Conservation (phyloP, 139 green algal genomes). For the Chlorella sp. region DNA sequence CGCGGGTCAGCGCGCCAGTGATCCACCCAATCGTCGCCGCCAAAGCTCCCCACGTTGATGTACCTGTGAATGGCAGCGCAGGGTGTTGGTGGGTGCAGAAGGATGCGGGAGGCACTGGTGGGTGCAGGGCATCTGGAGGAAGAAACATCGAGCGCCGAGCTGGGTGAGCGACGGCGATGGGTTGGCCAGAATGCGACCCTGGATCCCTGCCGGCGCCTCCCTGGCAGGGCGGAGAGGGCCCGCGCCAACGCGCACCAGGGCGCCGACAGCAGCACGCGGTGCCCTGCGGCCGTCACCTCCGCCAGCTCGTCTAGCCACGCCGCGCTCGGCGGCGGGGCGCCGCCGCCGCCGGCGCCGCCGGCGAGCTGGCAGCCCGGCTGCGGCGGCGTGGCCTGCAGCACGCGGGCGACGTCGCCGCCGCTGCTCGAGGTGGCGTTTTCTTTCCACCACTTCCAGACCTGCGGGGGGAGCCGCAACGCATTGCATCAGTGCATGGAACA, state of each 20-base stretch:
- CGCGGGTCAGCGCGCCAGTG: slow-evolving; percentile 48
- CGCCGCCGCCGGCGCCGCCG: neutral
- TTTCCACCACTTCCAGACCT: slow-evolving; percentile 61
- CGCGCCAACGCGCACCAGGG: slow-evolving; percentile 63
- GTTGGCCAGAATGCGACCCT: too few relatives aligned
- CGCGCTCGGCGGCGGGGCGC: neutral
- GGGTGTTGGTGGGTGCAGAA: neutral
- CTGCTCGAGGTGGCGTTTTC: neutral
- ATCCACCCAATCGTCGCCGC: slow-evolving; percentile 33
- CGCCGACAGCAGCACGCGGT: slow-evolving; percentile 36
- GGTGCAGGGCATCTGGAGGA: slow-evolving; percentile 47
- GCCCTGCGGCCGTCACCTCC: slow-evolving; percentile 16
- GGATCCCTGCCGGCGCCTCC: too few relatives aligned
- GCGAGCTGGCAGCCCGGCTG: neutral
- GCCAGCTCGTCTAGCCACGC: neutral
- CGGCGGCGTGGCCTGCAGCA: neutral
- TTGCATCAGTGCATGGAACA: too few relatives aligned
- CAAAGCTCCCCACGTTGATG: slow-evolving; percentile 12
- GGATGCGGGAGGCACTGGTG: neutral
- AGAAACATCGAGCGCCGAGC: too few relatives aligned
- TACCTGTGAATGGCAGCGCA: neutral
- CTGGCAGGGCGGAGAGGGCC: too few relatives aligned
- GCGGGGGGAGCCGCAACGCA: too few relatives aligned
- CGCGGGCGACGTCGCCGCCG: neutral
- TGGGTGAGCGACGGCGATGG: too few relatives aligned